phyloP scores from a whole-genome alignment of 164 flowering plant species.

The Protea cynaroides region DNA sequence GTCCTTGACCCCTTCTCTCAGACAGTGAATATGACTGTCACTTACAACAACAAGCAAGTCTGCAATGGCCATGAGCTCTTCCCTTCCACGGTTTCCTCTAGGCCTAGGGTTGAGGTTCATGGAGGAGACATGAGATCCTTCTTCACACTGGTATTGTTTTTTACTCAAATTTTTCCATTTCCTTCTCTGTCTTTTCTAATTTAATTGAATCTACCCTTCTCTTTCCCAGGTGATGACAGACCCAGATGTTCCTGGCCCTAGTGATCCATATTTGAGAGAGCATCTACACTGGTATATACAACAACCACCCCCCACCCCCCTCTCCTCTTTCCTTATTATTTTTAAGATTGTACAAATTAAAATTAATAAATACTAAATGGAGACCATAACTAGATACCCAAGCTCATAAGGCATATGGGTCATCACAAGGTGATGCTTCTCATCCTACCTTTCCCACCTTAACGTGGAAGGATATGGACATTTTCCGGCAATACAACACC shows the following conservation, averaged over 20 bases:
- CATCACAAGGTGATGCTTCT: too few relatives aligned
- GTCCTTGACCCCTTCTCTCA: slow-evolving; percentile 43
- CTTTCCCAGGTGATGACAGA: slow-evolving; percentile 73
- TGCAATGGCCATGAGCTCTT: slow-evolving; percentile 57
- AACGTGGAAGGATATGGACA: too few relatives aligned
- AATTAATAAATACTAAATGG: neutral
- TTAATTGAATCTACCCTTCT: neutral
- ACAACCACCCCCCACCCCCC: neutral
- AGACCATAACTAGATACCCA: neutral
- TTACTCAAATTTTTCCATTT: neutral
- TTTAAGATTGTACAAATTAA: neutral
- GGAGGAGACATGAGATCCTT: slow-evolving; percentile 58
- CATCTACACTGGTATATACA: slow-evolving; percentile 75
- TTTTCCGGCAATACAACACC: too few relatives aligned
- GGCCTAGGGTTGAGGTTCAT: slow-evolving; percentile 53
- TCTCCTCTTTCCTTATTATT: too few relatives aligned
- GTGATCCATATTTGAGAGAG: slow-evolving; percentile 82
- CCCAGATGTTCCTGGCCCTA: slow-evolving; percentile 93
- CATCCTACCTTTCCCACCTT: too few relatives aligned
- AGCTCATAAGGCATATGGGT: neutral
- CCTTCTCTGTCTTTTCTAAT: neutral
- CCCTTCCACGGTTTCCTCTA: slow-evolving; percentile 41
- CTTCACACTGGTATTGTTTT: slow-evolving; percentile 51
- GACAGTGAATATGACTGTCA: slow-evolving; percentile 38
- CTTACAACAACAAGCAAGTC: slow-evolving; percentile 44